Evolutionary conservation across 2,329 filamentous ascomycete genomes (phyloP).

Genomic region (Lachnellula subtilissima): DNA sequence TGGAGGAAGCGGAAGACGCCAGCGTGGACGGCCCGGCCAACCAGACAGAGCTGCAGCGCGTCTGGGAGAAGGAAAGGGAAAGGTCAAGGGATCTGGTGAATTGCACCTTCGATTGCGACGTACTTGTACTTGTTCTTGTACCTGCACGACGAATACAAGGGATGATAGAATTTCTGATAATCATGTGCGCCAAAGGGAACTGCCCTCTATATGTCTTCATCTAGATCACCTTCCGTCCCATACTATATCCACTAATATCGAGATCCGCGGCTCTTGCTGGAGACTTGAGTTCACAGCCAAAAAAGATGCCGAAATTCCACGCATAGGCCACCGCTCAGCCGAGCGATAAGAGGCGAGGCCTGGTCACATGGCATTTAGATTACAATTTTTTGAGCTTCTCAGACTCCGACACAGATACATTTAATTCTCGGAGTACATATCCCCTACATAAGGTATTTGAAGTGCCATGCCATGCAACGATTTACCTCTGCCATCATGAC

Average conservation of each 20-base stretch:
- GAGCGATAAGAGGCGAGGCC: neutral
- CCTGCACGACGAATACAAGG: too few relatives aligned
- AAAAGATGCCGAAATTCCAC: constrained; percentile 2
- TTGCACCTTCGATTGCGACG: neutral
- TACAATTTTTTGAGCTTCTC: neutral
- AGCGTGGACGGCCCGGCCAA: constrained; percentile 13
- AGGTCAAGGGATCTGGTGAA: neutral
- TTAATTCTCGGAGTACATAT: too few relatives aligned
- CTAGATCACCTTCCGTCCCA: too few relatives aligned
- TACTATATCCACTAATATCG: too few relatives aligned
- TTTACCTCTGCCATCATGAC: constrained; percentile 52
- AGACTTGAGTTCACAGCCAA: too few relatives aligned
- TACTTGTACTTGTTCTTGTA: too few relatives aligned
- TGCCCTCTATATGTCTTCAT: too few relatives aligned
- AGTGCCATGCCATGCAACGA: constrained; percentile 31
- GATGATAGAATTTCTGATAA: neutral
- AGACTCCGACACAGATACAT: neutral
- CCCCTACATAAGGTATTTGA: neutral
- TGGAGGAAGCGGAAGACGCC: constrained; percentile 21
- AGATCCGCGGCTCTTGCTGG: too few relatives aligned
- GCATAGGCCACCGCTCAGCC: neutral
- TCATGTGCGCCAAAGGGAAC: neutral
- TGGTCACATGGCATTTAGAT: neutral
- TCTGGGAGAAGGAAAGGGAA: neutral
- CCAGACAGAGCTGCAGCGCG: constrained; percentile 5